These are phyloP conservation scores for Colletotrichum lindemuthianum DNA, from an alignment of 2,329 filamentous ascomycete species.

Conservation along the genomic window DNA sequence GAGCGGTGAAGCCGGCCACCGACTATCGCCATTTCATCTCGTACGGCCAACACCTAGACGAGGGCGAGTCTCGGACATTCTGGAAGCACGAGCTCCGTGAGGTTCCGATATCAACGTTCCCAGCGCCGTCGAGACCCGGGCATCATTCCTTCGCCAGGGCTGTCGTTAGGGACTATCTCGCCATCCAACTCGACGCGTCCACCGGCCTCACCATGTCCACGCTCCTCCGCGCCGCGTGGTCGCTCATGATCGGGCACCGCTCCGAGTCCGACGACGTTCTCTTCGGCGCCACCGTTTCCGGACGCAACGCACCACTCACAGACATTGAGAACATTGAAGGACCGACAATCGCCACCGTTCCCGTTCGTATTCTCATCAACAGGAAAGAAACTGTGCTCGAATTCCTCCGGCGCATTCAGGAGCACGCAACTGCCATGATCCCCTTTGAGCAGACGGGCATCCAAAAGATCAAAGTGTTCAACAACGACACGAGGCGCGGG, in stretches of 20 bases:
- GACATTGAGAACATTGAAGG: slow-evolving; percentile 43
- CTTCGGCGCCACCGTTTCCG: slow-evolving; percentile 44
- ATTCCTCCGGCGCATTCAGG: slow-evolving; percentile 34
- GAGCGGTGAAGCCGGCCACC: not conserved
- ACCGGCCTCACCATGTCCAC: slow-evolving; percentile 34
- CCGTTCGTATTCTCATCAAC: slow-evolving; percentile 38
- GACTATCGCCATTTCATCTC: slow-evolving; percentile 25
- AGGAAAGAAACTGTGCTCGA: not conserved
- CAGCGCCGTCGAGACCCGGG: not conserved
- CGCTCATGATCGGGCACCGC: slow-evolving; percentile 49
- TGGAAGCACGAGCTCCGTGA: slow-evolving; percentile 3
- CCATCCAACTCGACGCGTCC: not conserved
- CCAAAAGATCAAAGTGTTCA: slow-evolving; percentile 33
- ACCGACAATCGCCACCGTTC: slow-evolving; percentile 45
- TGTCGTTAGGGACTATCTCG: slow-evolving; percentile 9
- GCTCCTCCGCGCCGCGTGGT: slow-evolving; percentile 41
- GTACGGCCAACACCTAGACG: not conserved
- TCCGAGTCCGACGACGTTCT: slow-evolving; percentile 41
- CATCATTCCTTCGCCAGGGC: slow-evolving; percentile 18
- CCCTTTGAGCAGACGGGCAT: slow-evolving; percentile 40
- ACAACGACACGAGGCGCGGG: slow-evolving; percentile 25
- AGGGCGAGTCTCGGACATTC: not conserved
- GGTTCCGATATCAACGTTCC: not conserved
- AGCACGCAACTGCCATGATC: slow-evolving; percentile 37
- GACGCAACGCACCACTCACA: slow-evolving; percentile 41